Evolutionary conservation across 1,284 basidiomycete species (phyloP).

Genomic region (Fomitopsis schrenkii): DNA sequence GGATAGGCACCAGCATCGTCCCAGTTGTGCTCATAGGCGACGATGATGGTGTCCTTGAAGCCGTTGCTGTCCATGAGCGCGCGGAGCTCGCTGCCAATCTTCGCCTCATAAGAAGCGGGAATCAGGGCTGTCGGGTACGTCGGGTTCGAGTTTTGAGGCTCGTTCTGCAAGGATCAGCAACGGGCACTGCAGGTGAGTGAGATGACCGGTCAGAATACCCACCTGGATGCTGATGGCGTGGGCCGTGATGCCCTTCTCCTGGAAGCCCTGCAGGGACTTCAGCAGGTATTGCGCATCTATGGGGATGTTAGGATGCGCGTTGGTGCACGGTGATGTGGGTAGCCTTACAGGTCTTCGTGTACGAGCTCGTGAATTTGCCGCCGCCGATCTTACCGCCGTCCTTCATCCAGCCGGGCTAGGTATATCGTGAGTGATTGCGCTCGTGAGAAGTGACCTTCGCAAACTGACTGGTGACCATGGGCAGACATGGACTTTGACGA

Average conservation of each 20-base stretch:
- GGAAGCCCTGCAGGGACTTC: conserved; percentile 39
- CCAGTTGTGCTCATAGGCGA: conserved; percentile 52
- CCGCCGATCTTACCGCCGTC: conserved; percentile 39
- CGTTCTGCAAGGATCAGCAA: conserved; percentile 33
- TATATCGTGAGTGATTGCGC: conserved; percentile 16
- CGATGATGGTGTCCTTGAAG: conserved; percentile 36
- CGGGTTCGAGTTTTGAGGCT: conserved; percentile 41
- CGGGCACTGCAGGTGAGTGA: background rate
- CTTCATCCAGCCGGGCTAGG: conserved; percentile 53
- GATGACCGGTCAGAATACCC: too few relatives aligned
- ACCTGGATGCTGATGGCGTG: conserved; percentile 40
- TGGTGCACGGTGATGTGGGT: background rate
- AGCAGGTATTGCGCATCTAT: conserved; percentile 47
- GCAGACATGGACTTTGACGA: conserved; percentile 38
- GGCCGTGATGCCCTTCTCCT: conserved; percentile 36
- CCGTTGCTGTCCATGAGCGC: conserved; percentile 41
- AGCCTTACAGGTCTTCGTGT: conserved; percentile 29
- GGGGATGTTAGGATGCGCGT: background rate
- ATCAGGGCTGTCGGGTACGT: conserved; percentile 42
- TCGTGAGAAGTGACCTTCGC: background rate
- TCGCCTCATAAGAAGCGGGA: conserved; percentile 34
- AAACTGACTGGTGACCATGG: conserved; percentile 48
- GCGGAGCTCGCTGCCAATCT: conserved; percentile 38
- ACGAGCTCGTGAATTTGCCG: conserved; percentile 35
- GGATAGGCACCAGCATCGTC: conserved; percentile 43